phyloP scores from a whole-genome alignment of 73 alveolate genomes.

The Uronychia binucleata region DNA sequence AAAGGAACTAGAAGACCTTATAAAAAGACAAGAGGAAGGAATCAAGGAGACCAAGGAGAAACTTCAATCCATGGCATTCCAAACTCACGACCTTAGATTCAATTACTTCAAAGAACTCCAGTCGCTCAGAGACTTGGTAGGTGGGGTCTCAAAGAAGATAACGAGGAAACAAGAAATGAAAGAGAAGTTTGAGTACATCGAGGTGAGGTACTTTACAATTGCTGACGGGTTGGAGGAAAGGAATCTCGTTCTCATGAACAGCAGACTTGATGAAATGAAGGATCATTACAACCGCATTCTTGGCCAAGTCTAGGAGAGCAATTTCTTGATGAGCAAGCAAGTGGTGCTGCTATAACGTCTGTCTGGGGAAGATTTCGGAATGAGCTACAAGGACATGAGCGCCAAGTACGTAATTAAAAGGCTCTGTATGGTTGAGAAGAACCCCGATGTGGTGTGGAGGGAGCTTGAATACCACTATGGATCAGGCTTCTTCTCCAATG shows the following conservation, averaged over 20 bases:
- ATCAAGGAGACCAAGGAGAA: not conserved
- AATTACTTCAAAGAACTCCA: not conserved
- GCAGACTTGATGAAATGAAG: constrained; percentile 35
- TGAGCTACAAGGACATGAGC: constrained; percentile 39
- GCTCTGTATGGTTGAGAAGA: constrained; percentile 41
- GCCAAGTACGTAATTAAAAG: constrained; percentile 42
- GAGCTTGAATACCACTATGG: constrained; percentile 46
- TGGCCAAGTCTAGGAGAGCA: constrained; percentile 2
- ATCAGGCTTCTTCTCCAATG: constrained; percentile 48
- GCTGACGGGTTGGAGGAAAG: constrained; percentile 36
- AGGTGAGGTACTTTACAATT: constrained; percentile 45
- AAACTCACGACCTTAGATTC: not conserved
- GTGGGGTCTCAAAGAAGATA: not conserved
- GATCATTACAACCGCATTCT: constrained; percentile 20
- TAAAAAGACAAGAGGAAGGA: too few relatives aligned
- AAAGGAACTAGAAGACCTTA: too few relatives aligned
- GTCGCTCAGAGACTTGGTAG: not conserved
- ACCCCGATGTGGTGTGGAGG: constrained; percentile 49
- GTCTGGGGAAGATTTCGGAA: constrained; percentile 20
- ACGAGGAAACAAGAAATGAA: not conserved
- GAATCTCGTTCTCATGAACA: constrained; percentile 26
- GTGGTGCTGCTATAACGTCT: not conserved
- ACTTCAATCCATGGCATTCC: too few relatives aligned
- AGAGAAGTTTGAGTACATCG: constrained; percentile 60
- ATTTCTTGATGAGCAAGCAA: constrained; percentile 9